Evolutionary conservation across 2,329 filamentous ascomycete species (phyloP), one percentile per base, ranked within the genome.

Genomic region (Fusarium luffae): DNA sequence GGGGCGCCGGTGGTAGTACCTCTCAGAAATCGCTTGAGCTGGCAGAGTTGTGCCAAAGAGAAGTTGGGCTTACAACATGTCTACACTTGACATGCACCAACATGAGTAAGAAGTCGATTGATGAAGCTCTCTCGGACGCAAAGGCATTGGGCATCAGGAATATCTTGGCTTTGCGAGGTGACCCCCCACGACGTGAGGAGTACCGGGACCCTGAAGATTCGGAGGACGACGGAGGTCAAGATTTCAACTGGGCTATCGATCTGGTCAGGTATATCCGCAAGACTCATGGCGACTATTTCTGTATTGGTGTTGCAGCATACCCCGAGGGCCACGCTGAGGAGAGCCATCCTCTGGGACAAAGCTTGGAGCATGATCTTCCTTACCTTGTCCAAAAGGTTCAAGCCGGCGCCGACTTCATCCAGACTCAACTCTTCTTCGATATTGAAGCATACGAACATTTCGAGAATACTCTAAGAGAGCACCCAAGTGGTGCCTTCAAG

Each of bases 351-450:
- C 78, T 85, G 34, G 87, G 85, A 27, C 89, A 91, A 80, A 89
- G 86, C 71, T 76, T 90, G 40, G 93, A 97, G 75, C 87, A 92
- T 68, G 96, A 99, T 80, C 82, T 99, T 63, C 93, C 94, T 1
- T 97, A 92, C 75, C 85, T 99, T 56, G 88, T 97, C 13, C 94
- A 97, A 72, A 99, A 99, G 85, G 92, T 91, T 1, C 85, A 91
- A 73, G 96, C 96, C 5, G 96, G 96, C 2, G 96, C 94, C 52
- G 94, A 98, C 81, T 99, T 99, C 77, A 92, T 99, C 80, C 97
- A 99, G 93, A 98, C 96, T 1, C 96, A 99, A 80, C 86, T 99
- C 11, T 98, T 98, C 81, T 99, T 97, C 79, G 94, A 98, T 77
- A 87, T 94, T 25, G 85, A 92, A 5, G 93, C 93, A 19, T 99